Base-by-base conservation (phyloP, 2,329 filamentous ascomycete genomes). In the Colletotrichum eremochloae region DNA sequence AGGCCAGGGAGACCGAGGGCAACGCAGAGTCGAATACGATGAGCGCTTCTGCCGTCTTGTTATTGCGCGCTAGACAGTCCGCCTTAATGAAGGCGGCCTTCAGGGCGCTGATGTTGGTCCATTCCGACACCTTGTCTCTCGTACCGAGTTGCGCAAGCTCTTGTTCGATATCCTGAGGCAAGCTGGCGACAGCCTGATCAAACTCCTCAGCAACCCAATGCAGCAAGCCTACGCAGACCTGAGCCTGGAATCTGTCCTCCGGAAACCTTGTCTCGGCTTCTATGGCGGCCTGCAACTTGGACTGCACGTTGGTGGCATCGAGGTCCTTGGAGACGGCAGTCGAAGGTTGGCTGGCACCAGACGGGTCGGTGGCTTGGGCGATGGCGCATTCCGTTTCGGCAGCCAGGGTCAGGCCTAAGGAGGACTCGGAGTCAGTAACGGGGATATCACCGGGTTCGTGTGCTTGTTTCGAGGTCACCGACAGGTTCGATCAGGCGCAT, bases 401-500 rank as follows among this genome's bases (percentile, higher is more conserved):
- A 66, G 92, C 90, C 77, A 92, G 84, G 58, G 91, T 86, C 56
- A 95, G 86, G 80, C 92, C 93, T 94, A 76, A 44, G 44, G 50
- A 56, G 57, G 63, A 77, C 63, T 74, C 56, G 36, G 72, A 52
- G 55, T 74, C 68, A 52, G 68, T 40, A 77, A 68, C 75, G 75
- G 71, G 63, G 46, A 48, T 38, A 57, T 46, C 24, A n/a, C 50
- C 8, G 63, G 24, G 12, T 40, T 38, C n/a, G 65, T 42, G 44
- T 46, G 52, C 42, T 68, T 40, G 29, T 36, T 52, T 71, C 65
- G 65, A 72, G 66, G 70, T 20, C 24, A 79, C 90, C 77, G 92
- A 98, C 96, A 97, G 83, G 90, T 89, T 81, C 94, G 90, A 73
- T 93, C 90, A 52, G 95, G 92, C 77, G 95, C 94, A 88, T 99